Evolutionary conservation across 169 alveolate genomes (phyloP).

Genomic region (Miamiensis avidus): DNA sequence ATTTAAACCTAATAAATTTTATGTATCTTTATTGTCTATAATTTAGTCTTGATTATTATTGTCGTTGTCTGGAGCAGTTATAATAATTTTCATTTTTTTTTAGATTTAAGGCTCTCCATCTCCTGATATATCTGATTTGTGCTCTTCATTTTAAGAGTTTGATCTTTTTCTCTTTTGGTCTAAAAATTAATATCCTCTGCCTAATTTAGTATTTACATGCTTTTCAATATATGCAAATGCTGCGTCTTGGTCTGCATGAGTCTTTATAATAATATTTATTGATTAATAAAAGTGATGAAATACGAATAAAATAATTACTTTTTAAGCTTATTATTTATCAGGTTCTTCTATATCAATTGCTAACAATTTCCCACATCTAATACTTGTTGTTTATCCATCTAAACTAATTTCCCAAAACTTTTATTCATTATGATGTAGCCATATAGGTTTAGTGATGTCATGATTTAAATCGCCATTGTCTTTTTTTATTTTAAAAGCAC

Average conservation of each 20-base stretch:
- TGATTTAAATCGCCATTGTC: neutral
- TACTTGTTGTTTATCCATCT: neutral
- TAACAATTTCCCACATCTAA: neutral
- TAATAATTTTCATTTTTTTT: too few relatives aligned
- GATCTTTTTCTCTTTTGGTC: neutral
- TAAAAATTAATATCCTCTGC: neutral
- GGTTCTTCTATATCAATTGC: neutral
- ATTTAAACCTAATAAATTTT: neutral
- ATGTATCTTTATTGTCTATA: too few relatives aligned
- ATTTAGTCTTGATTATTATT: neutral
- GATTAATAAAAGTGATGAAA: too few relatives aligned
- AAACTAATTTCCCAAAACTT: neutral
- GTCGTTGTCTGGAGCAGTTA: neutral
- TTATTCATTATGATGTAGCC: neutral
- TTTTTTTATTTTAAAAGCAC: neutral
- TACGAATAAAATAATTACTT: neutral
- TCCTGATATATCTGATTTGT: neutral
- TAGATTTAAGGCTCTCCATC: neutral
- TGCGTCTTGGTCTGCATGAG: neutral
- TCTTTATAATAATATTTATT: neutral
- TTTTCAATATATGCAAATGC: neutral
- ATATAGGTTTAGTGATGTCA: neutral
- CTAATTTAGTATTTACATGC: neutral
- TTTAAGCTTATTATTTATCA: neutral
- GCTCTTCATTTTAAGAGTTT: too few relatives aligned